phyloP scores from a whole-genome alignment of 768 basidiomycete genomes.

The Kwoniella dejecticola region DNA sequence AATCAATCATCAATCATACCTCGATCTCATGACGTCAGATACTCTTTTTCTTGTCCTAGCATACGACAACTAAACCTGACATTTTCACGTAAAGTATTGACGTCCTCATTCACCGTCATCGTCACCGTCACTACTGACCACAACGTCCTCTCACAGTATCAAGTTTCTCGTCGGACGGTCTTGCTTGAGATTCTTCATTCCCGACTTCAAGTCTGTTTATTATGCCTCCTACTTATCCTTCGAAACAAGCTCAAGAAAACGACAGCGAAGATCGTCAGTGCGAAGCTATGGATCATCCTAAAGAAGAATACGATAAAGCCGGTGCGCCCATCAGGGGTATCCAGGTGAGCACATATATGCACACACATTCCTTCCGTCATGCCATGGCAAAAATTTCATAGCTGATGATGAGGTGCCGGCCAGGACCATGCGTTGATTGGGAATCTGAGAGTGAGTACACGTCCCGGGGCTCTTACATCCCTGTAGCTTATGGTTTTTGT shows the following conservation, averaged over 20 bases:
- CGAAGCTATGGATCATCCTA: conserved; percentile 22
- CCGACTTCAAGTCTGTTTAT: background rate
- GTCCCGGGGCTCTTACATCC: too few species aligned
- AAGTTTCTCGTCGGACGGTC: too few species aligned
- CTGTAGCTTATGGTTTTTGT: too few species aligned
- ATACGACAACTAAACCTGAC: too few species aligned
- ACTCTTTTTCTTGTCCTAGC: too few species aligned
- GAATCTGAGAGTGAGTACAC: conserved; percentile 45
- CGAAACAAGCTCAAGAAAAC: background rate
- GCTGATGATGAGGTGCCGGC: background rate
- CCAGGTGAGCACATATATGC: conserved; percentile 25
- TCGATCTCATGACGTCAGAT: too few species aligned
- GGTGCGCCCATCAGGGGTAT: conserved; percentile 45
- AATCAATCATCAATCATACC: too few species aligned
- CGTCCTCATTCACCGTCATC: background rate
- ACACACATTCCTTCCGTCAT: too few species aligned
- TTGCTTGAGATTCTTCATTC: too few species aligned
- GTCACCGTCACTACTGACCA: too few species aligned
- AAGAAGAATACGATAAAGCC: conserved; percentile 22
- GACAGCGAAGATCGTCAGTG: background rate
- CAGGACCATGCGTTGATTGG: conserved; percentile 56
- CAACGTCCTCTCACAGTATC: background rate
- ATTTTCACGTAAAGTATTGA: too few species aligned
- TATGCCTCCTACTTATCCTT: conserved; percentile 2
- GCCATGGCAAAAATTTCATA: too few species aligned